Base-by-base conservation (phyloP, 805 yeast genomes). In the Saturnispora ahearnii region DNA sequence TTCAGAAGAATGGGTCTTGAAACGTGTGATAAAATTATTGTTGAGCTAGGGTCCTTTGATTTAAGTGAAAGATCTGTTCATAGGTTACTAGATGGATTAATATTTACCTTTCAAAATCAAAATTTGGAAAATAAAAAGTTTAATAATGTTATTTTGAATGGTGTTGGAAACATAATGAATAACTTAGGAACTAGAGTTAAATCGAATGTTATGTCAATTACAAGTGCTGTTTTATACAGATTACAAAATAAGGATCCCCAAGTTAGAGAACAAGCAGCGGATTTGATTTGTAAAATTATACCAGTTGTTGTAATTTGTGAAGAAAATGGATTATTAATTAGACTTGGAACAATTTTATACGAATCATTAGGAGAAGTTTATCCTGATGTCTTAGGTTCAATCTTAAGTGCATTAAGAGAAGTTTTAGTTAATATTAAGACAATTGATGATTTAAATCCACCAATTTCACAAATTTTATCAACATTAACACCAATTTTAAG, bases 341-440 rank as follows among this genome's bases (percentile, higher is more conserved):
- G 84, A 57, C 68, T 91, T 48, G 81, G 89, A 5, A 75, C 85
- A 22, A 82, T 90, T 13, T 69, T 93, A 32, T 88, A 84, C 63
- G 99, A 93, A 63, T 84, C 93, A 12, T 72, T 93, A 9, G 99
- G 99, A 18, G 99, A 93, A 62, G 91, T 84, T 5, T 88, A 81
- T 56, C 99, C 99, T 0, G 96, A 89, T 47, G 97, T 89, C 2
- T 70, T 93, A 43, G 97, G 96, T 0, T 85, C 96, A 0, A 76
- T 91, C 2, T 68, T 93, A 13, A 76, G 77, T 15, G 96, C 96
- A 0, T 65, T 91, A 57, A 66, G 75, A 48, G 68, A 79, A 11
- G 81, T 90, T 37, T 76, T 87, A 18, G 66, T 73, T 2, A 77
- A 75, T 18, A 73, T 84, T 41, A 85, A 84, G 8, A 46, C 55